Conservation (phyloP, 2,329 filamentous ascomycete genomes). For the Talaromyces sp. region DNA sequence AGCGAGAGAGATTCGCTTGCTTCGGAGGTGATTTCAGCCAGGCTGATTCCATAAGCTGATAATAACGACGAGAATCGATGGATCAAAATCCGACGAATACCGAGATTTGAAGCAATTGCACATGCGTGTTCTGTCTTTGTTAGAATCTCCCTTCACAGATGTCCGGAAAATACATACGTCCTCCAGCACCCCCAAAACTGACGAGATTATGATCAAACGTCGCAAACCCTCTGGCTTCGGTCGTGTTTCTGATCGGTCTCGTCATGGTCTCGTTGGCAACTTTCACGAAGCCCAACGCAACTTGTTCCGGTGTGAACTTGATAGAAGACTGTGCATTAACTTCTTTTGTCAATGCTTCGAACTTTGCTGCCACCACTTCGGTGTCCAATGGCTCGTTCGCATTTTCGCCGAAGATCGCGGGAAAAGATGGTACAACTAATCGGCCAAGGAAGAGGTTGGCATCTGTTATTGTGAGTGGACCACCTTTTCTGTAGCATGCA, state of each 20-base stretch:
- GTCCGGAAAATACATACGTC: slow-evolving; percentile 41
- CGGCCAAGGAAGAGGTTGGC: slow-evolving; percentile 83
- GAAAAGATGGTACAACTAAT: slow-evolving; percentile 82
- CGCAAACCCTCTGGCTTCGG: slow-evolving; percentile 88
- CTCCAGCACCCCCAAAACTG: slow-evolving; percentile 87
- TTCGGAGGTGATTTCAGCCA: slow-evolving; percentile 64
- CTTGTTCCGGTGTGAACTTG: slow-evolving; percentile 29
- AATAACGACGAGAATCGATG: slow-evolving; percentile 85
- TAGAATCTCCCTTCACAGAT: not conserved
- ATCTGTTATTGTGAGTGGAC: slow-evolving; percentile 84
- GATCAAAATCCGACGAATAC: slow-evolving; percentile 75
- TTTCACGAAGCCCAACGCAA: slow-evolving; percentile 42
- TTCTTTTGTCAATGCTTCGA: slow-evolving; percentile 69
- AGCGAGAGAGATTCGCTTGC: slow-evolving; percentile 49
- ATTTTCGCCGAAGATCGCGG: slow-evolving; percentile 83
- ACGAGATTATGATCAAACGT: slow-evolving; percentile 86
- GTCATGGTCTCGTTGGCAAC: slow-evolving; percentile 45
- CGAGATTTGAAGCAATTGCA: slow-evolving; percentile 77
- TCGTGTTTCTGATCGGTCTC: slow-evolving; percentile 81
- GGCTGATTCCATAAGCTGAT: slow-evolving; percentile 88
- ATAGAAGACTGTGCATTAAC: slow-evolving; percentile 63
- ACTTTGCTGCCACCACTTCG: slow-evolving; percentile 66
- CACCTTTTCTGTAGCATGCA: slow-evolving; percentile 85
- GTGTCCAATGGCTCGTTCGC: slow-evolving; percentile 75
- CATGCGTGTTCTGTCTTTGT: slow-evolving; percentile 64